Conservation (phyloP, 768 basidiomycete species). For the Russula emetica region DNA sequence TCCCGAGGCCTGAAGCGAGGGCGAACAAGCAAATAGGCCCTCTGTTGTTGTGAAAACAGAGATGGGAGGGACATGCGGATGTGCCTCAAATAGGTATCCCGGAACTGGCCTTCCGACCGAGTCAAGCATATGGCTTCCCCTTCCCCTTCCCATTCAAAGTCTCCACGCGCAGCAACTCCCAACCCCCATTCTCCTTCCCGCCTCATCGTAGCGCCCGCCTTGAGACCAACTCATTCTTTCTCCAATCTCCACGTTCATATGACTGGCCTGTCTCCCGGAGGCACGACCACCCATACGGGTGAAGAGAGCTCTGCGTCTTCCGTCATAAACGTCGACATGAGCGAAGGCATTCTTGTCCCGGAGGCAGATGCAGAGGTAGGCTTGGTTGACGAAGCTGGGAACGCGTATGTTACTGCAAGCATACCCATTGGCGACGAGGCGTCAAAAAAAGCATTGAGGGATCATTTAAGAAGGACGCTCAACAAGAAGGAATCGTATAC, state of each 20-base stretch:
- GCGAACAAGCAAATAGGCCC: neutral
- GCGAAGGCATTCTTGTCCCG: conserved; percentile 64
- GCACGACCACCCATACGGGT: conserved; percentile 13
- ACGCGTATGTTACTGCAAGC: conserved; percentile 44
- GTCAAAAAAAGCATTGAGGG: conserved; percentile 61
- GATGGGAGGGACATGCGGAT: neutral
- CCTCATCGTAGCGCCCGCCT: conserved; percentile 47
- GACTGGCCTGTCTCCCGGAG: conserved; percentile 3
- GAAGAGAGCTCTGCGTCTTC: conserved; percentile 55
- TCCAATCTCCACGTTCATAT: conserved; percentile 54
- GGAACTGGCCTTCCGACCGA: neutral
- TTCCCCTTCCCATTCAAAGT: conserved; percentile 31
- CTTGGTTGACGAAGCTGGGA: conserved; percentile 50
- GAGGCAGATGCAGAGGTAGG: conserved; percentile 65
- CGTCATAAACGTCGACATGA: conserved; percentile 58
- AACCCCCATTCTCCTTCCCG: conserved; percentile 46
- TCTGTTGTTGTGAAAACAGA: neutral
- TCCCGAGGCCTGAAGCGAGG: neutral
- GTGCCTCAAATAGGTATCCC: neutral
- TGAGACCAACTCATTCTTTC: conserved; percentile 52
- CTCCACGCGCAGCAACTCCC: conserved; percentile 39
- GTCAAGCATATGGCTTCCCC: neutral
- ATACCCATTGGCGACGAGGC: conserved; percentile 46
- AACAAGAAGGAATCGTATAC: conserved; percentile 46
- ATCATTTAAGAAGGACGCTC: conserved; percentile 66